These are phyloP conservation scores for Peltaster fructicola DNA, from an alignment of 2,329 filamentous ascomycete species.

Conservation along the genomic window DNA sequence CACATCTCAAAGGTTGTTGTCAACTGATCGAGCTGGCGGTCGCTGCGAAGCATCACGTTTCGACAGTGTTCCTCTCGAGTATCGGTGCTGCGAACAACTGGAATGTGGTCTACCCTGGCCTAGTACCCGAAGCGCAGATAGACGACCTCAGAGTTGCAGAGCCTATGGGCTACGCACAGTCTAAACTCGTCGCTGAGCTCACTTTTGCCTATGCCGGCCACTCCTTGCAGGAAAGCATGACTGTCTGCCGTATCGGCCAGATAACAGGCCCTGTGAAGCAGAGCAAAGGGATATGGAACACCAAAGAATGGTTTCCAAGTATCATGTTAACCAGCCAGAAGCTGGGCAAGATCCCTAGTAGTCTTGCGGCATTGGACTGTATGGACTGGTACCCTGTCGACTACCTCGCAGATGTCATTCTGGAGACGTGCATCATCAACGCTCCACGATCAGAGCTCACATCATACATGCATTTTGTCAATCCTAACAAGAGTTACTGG, in stretches of 20 bases:
- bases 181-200: slow-evolving; percentile 3
- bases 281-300: slow-evolving; percentile 22
- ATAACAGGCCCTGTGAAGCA: slow-evolving; percentile 11
- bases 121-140: slow-evolving; percentile 1
- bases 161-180: slow-evolving; percentile 5
- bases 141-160: slow-evolving; percentile 2
- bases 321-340: slow-evolving; percentile 24
- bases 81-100: slow-evolving; percentile 2
- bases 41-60: slow-evolving; percentile 7
- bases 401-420: slow-evolving; percentile 20
- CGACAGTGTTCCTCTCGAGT: slow-evolving; percentile 3
- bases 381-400: slow-evolving; percentile 32
- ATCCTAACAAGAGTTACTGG: slow-evolving; percentile 12
- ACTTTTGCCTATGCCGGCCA: not conserved
- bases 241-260: slow-evolving; percentile 13
- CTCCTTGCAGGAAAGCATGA: slow-evolving; percentile 5
- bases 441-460: not conserved
- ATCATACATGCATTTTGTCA: slow-evolving; percentile 11
- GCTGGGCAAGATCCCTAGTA: slow-evolving; percentile 21
- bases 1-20: slow-evolving; percentile 2
- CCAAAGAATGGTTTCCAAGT: slow-evolving; percentile 25
- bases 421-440: slow-evolving; percentile 8
- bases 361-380: slow-evolving; percentile 17
- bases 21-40: slow-evolving; percentile 9
- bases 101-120: slow-evolving; percentile 3